Percentiles rank a stretch among this genome's conserved stretches.
phyloP scores from a whole-genome alignment of 768 basidiomycete species.

The Hygrophorus pudorinus region DNA sequence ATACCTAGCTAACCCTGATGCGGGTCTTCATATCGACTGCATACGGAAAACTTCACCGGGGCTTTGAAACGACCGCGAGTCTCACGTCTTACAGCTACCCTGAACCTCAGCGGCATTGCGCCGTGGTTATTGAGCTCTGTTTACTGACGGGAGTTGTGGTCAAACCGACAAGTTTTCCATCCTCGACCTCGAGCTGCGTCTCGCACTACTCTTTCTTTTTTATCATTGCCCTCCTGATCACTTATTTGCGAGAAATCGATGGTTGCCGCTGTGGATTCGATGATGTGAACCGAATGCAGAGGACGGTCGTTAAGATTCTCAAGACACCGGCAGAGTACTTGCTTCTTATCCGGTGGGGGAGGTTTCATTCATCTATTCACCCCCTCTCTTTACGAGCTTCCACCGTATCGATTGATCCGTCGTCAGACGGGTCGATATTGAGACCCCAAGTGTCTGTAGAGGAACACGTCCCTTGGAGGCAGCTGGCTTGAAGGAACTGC shows the following conservation, averaged over 20 bases:
- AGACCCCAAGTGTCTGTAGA: slow-evolving; percentile 9
- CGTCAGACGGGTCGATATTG: slow-evolving; percentile 7
- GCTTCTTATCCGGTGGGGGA: slow-evolving; percentile 12
- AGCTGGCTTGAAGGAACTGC: slow-evolving; percentile 4
- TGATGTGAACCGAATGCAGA: slow-evolving; percentile 5
- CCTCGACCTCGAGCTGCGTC: too few species aligned
- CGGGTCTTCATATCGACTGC: too few species aligned
- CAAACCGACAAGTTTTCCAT: too few species aligned
- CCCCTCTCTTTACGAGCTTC: slow-evolving; percentile 10
- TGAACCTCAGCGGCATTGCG: too few species aligned
- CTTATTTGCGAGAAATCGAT: neutral
- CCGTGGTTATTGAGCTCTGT: too few species aligned
- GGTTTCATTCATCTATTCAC: slow-evolving; percentile 16
- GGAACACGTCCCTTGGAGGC: slow-evolving; percentile 10
- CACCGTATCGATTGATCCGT: slow-evolving; percentile 15
- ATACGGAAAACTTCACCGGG: too few species aligned
- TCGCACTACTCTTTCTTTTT: too few species aligned
- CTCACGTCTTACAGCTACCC: too few species aligned
- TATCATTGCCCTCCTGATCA: too few species aligned
- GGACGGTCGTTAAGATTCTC: slow-evolving; percentile 9
- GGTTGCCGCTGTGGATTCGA: slow-evolving; percentile 1
- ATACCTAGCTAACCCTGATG: too few species aligned
- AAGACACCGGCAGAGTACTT: slow-evolving; percentile 13
- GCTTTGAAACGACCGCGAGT: too few species aligned
- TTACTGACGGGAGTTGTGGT: too few species aligned